Base-by-base conservation (phyloP, 305 asterid genomes). In the Fraxinus velutina region DNA sequence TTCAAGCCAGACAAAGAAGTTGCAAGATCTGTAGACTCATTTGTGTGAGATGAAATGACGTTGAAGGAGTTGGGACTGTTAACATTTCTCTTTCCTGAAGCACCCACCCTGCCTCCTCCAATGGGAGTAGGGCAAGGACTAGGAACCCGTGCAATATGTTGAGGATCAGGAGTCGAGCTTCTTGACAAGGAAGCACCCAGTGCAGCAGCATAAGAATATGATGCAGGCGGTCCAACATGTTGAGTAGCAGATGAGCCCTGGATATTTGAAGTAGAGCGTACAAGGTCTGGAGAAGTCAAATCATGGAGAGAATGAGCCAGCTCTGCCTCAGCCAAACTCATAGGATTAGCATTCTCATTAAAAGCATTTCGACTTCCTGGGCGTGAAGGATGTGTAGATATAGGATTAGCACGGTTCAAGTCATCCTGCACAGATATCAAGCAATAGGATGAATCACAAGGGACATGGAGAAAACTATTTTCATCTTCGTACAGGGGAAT, bases 141-240 rank as follows among this genome's bases (percentile, higher is more conserved):
- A 73, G 99, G 98, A 66, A 91, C 97, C 89, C 97, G 88, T 7
- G 92, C 91, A 81, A 92, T 87, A 86, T 87, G 95, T 77, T 91
- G 97, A 78, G 97, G 87, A 88, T 96, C 98, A 34, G 99, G 99
- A 42, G 99, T 96, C 39, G 98, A 88, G 90, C 99, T 93, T 86
- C 98, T 93, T 37, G 99, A 96, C 85, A 96, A 87, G 70, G 98
- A 92, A 52, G 97, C 90, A 84, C 97, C 98, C 90, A 94, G 81
- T 73, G 85, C 99, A 32, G 97, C 97, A 83, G 99, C 99, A 88
- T 96, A 94, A 81, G 99, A 94, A 84, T 87, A 94, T 76, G 98
- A 91, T 37, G 94, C 17, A 32, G 95, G 91, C 13, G 88, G 76
- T 50, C 88, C 94, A 66, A 75, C 89, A 84, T 87, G 92, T 88